Evolutionary conservation across 2,329 filamentous ascomycete species (phyloP).

Genomic region (Hymenoscyphus salicellus): DNA sequence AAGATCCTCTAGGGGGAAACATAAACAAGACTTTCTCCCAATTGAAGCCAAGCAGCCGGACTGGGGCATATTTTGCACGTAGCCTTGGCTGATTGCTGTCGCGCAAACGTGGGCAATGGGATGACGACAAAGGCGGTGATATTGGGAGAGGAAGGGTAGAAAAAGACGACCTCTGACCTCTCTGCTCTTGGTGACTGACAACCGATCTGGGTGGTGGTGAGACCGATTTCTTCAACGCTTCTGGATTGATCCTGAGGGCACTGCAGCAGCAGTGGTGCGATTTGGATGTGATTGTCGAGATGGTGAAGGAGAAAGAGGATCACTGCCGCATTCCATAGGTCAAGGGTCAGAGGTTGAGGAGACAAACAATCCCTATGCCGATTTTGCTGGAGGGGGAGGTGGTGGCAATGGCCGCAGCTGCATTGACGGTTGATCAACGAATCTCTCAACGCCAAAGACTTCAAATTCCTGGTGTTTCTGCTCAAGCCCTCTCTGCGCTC

Average conservation of each 20-base stretch:
- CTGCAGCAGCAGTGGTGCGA: background rate
- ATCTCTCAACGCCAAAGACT: background rate
- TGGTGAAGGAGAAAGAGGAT: background rate
- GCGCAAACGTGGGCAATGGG: background rate
- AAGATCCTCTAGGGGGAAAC: conserved; percentile 10
- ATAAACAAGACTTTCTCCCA: background rate
- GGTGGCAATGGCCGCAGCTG: background rate
- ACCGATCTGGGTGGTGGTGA: background rate
- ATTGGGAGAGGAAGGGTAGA: background rate
- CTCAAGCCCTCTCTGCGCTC: background rate
- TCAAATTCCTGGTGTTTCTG: background rate
- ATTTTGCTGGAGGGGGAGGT: background rate
- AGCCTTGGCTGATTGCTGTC: conserved; percentile 19
- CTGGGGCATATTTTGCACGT: conserved; percentile 13
- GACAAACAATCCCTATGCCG: background rate
- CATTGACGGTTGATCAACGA: background rate
- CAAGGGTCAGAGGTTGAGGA: background rate
- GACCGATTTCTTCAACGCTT: background rate
- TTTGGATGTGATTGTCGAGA: background rate
- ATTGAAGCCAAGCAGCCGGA: conserved; percentile 17
- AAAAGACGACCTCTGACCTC: background rate
- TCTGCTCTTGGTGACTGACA: background rate
- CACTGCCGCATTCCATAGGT: background rate
- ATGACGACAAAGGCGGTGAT: background rate
- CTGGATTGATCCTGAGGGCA: background rate